A percentile compares a stretch with the other conserved stretches of the same genome.
Evolutionary conservation across 305 asterid species (phyloP).

Genomic region (Salvia sclarea): DNA sequence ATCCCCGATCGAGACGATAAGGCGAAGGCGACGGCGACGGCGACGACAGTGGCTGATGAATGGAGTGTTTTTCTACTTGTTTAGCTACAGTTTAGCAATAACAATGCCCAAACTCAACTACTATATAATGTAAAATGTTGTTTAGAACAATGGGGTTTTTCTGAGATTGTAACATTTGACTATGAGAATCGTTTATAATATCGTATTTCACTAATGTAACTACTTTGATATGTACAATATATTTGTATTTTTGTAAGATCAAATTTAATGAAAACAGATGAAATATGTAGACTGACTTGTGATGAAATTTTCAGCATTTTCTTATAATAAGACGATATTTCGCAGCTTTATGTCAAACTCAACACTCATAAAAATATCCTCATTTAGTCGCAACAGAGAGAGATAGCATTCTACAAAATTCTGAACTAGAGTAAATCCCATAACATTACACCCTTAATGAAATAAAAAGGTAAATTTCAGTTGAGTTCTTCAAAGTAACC

Average conservation of each 20-base stretch:
- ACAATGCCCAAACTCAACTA: slow-evolving; percentile 19
- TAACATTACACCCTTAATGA: slow-evolving; percentile 33
- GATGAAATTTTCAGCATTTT: neutral
- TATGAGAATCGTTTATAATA: neutral
- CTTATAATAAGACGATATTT: neutral
- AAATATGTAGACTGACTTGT: too few relatives aligned
- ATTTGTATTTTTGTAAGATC: neutral
- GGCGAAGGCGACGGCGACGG: neutral
- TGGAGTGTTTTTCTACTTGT: slow-evolving; percentile 22
- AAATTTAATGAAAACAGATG: too few relatives aligned
- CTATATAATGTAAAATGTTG: too few relatives aligned
- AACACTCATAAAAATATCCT: slow-evolving; percentile 17
- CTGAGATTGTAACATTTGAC: neutral
- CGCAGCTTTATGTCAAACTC: slow-evolving; percentile 9
- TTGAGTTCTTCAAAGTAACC: slow-evolving; percentile 26
- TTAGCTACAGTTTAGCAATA: slow-evolving; percentile 27
- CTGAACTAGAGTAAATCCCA: slow-evolving; percentile 32
- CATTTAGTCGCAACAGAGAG: slow-evolving; percentile 22
- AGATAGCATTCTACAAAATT: slow-evolving; percentile 39
- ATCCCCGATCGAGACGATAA: neutral
- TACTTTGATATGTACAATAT: too few relatives aligned
- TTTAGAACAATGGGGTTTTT: neutral
- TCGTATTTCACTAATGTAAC: neutral
- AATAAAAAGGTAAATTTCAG: slow-evolving; percentile 22
- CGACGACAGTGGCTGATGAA: too few relatives aligned